A percentile compares a stretch with the other conserved stretches of the same genome.
Evolutionary conservation across 768 basidiomycete genomes (phyloP).

Genomic region (Amyloporia xantha): DNA sequence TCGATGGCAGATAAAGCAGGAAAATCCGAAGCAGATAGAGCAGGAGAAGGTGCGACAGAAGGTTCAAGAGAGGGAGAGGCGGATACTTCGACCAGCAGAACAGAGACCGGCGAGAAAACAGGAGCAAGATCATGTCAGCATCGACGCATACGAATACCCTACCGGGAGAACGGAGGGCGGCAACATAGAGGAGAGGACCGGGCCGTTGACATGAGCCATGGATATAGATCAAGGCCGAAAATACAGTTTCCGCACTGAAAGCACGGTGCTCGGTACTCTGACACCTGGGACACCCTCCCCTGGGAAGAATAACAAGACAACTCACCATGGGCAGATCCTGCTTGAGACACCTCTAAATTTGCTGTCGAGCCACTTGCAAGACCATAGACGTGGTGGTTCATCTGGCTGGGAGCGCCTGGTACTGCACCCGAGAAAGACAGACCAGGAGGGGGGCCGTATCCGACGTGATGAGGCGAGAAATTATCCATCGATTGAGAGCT

Average conservation of each 20-base stretch:
- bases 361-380: conserved; percentile 16
- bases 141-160: conserved; percentile 19
- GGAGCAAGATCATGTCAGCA: conserved; percentile 26
- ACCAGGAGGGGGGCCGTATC: conserved; percentile 60
- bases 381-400: conserved; percentile 15
- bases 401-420: conserved; percentile 27
- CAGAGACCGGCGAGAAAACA: conserved; percentile 17
- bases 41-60: conserved; percentile 37
- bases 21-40: conserved; percentile 66
- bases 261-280: conserved; percentile 85
- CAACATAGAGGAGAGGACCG: conserved; percentile 21
- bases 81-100: conserved; percentile 19
- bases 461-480: conserved; percentile 14
- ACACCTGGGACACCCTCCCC: conserved; percentile 71
- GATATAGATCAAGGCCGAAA: conserved; percentile 53
- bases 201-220: conserved; percentile 23
- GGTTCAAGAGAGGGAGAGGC: conserved; percentile 12
- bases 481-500: conserved; percentile 10
- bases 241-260: conserved; percentile 84
- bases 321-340: conserved; percentile 59
- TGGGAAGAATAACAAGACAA: conserved; percentile 41
- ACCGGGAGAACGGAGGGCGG: conserved; percentile 27
- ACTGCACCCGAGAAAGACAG: conserved; percentile 36
- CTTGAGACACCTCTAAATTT: conserved; percentile 26
- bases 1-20: conserved; percentile 53